Evolutionary conservation across 1,284 basidiomycete genomes (phyloP), one percentile per base, ranked within the genome.

Genomic region (Leccinum insigne): DNA sequence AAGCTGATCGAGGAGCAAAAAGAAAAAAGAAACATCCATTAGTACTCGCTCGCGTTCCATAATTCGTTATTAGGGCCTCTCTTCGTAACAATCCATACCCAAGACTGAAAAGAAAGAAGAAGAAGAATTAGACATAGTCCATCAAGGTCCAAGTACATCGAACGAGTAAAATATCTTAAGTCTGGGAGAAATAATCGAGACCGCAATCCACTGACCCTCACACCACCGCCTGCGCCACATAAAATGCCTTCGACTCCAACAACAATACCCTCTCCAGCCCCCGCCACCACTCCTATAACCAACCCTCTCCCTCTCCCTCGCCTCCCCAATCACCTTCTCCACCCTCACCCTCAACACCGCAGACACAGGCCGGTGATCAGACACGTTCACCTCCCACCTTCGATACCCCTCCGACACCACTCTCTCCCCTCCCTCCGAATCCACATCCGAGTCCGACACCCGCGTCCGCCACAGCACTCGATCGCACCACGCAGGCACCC

Each of bases 401-500:
- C 77, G 76, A 77, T 97, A 94, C 71, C 86, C 84, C 75, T 92
- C 66, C 74, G 86, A 82, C 67, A 80, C 72, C 63, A 95, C 86
- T 8, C 90, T 81, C 10, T 85, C 84, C 5, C 84, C 81, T 42
- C 18, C 49, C 49, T 52, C 49, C 18, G 11, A 21, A 6, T 21
- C 47, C 47, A 49, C 47, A 3, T 49, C 47, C 47, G 47, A 49
- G 49, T 52, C 49, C 7, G 49, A 52, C 49, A 21, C 18, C 18
- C 49, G 18, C 49, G 87, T 83, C n/a, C 89, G 86, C 87, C 92
- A 98, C 49, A 99, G 80, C 23, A 99, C 87, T 7, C 97, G 88
- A 77, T 99, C 97, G 78, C 97, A 99, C 95, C 96, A 99, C 0
- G 96, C 95, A 1, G 96, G 97, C 8, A 90, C 85, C 0, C 97